Conservation (phyloP, 1,139 yeast genomes). For the Debaryomyces fabryi region DNA sequence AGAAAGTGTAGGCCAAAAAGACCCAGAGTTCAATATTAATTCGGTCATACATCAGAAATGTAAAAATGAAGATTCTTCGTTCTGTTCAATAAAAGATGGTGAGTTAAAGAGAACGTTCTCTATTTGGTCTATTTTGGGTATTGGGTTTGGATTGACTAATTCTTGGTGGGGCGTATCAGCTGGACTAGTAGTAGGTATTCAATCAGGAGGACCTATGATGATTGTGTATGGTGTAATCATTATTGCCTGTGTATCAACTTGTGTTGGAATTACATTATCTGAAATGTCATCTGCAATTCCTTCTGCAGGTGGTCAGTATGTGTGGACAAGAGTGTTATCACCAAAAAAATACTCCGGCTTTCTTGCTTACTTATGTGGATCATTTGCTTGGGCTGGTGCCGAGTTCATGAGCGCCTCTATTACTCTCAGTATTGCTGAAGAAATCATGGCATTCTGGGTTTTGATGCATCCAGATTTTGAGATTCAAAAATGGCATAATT, state of each 20-base stretch:
- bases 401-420: slow-evolving; percentile 60
- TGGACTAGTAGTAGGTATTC: slow-evolving; percentile 61
- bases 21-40: neutral
- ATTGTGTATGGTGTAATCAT: slow-evolving; percentile 69
- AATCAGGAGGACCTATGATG: slow-evolving; percentile 69
- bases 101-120: slow-evolving; percentile 54
- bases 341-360: slow-evolving; percentile 51
- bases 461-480: slow-evolving; percentile 47
- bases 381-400: slow-evolving; percentile 60
- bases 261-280: slow-evolving; percentile 44
- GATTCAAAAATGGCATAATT: slow-evolving; percentile 53
- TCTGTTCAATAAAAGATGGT: slow-evolving; percentile 16
- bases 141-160: slow-evolving; percentile 70
- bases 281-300: slow-evolving; percentile 60
- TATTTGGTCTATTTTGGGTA: slow-evolving; percentile 59
- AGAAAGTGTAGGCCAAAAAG: neutral
- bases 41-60: neutral
- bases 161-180: slow-evolving; percentile 74
- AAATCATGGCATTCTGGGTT: slow-evolving; percentile 54
- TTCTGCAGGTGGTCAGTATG: slow-evolving; percentile 62
- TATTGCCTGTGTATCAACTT: slow-evolving; percentile 50
- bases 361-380: slow-evolving; percentile 56
- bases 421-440: slow-evolving; percentile 51
- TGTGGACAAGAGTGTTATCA: slow-evolving; percentile 59
- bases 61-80: slow-evolving; percentile 1